Evolutionary conservation across 2,329 filamentous ascomycete species (phyloP).

Genomic region (Epichloe sp.): DNA sequence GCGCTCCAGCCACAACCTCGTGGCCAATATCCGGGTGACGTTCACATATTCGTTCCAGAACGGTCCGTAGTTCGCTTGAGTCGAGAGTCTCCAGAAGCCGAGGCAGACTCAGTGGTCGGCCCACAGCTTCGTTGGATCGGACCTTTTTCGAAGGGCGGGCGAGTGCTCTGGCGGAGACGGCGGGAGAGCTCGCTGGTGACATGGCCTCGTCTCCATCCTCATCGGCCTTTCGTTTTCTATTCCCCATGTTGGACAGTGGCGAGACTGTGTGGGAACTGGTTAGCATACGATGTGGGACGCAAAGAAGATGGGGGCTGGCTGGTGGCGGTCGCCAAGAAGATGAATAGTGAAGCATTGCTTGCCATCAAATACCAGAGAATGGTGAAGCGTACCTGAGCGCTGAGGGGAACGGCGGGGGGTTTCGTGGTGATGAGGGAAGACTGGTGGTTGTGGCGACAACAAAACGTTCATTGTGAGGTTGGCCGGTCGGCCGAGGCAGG

Average conservation of each 20-base stretch:
- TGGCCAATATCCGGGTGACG: slow-evolving; percentile 74
- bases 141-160: slow-evolving; percentile 51
- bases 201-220: slow-evolving; percentile 76
- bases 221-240: slow-evolving; percentile 76
- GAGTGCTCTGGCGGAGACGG: slow-evolving; percentile 55
- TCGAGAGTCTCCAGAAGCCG: slow-evolving; percentile 92
- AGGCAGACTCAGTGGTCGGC: slow-evolving; percentile 41
- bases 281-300: background rate
- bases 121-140: slow-evolving; percentile 49
- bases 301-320: background rate
- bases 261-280: slow-evolving; percentile 15
- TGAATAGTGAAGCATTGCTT: background rate
- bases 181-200: slow-evolving; percentile 73
- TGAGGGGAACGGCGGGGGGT: slow-evolving; percentile 39
- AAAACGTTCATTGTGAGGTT: slow-evolving; percentile 45
- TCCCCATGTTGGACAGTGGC: slow-evolving; percentile 40
- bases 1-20: slow-evolving; percentile 73
- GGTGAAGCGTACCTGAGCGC: slow-evolving; percentile 36
- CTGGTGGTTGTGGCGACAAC: slow-evolving; percentile 45
- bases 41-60: slow-evolving; percentile 86
- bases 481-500: slow-evolving; percentile 1
- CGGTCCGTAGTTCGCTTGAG: slow-evolving; percentile 65
- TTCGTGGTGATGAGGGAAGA: slow-evolving; percentile 48
- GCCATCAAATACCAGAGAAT: background rate
- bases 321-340: background rate